phyloP scores from a whole-genome alignment of 2,329 filamentous ascomycete species.

The Diplodia corticola region DNA sequence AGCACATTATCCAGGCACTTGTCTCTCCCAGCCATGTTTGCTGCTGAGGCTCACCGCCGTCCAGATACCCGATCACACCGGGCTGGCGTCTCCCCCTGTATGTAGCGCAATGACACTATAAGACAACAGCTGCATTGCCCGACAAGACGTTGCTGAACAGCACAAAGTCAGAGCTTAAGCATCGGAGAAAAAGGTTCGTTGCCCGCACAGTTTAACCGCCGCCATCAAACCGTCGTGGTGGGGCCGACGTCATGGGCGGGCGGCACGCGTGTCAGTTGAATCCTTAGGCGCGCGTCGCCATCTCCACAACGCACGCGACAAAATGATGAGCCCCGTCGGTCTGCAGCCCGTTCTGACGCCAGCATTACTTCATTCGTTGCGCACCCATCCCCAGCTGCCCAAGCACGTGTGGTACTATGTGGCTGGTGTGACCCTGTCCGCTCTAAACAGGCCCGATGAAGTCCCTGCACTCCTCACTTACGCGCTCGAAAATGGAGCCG shows the following conservation, averaged over 20 bases:
- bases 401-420: conserved; percentile 53
- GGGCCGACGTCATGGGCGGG: neutral
- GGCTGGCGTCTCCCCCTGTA: conserved; percentile 2
- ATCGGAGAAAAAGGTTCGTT: neutral
- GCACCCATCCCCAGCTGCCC: conserved; percentile 46
- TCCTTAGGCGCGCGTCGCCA: conserved; percentile 1
- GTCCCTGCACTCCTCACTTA: conserved; percentile 48
- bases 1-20: neutral
- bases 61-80: neutral
- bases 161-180: neutral
- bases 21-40: conserved; percentile 5
- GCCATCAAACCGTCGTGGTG: neutral
- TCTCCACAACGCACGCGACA: conserved; percentile 3
- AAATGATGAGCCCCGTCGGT: conserved; percentile 21
- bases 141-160: neutral
- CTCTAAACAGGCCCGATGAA: conserved; percentile 53
- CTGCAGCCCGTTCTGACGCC: conserved; percentile 43
- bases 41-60: conserved; percentile 9
- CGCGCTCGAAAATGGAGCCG: conserved; percentile 40
- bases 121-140: neutral
- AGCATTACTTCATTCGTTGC: conserved; percentile 45
- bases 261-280: neutral
- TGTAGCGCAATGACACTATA: conserved; percentile 12
- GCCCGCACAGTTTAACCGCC: neutral
- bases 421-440: conserved; percentile 47